A percentile compares a stretch with the other conserved stretches of the same genome.
These are phyloP conservation scores for Lophiostoma macrostomum DNA, from an alignment of 495 filamentous ascomycete species.

Conservation along the genomic window DNA sequence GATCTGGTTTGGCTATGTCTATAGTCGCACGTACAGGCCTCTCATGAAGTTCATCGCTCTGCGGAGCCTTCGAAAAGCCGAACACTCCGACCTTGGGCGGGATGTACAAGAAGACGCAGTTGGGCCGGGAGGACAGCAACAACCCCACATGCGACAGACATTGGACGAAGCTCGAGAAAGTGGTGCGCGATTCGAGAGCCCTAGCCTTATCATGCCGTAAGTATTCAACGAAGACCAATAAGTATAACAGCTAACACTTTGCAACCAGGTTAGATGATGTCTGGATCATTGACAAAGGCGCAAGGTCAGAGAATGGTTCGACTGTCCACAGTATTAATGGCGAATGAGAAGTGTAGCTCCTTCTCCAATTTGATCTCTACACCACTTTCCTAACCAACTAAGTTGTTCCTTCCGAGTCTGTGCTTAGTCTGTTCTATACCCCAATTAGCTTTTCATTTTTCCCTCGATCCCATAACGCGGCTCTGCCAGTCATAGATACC, in stretches of 20 bases:
- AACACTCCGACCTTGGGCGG: slow-evolving; percentile 37
- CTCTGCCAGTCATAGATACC: too few relatives aligned
- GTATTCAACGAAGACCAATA: slow-evolving; percentile 33
- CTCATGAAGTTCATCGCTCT: slow-evolving; percentile 90
- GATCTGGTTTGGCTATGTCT: slow-evolving; percentile 81
- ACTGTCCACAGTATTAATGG: slow-evolving; percentile 10
- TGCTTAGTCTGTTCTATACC: too few relatives aligned
- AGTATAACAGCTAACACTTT: slow-evolving; percentile 7
- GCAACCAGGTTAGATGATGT: slow-evolving; percentile 36
- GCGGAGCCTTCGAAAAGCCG: slow-evolving; percentile 68
- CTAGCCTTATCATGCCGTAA: slow-evolving; percentile 64
- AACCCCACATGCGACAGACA: slow-evolving; percentile 47
- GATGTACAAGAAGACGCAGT: slow-evolving; percentile 21
- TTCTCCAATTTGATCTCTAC: slow-evolving; percentile 3
- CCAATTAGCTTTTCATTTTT: too few relatives aligned
- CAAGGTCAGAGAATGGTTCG: slow-evolving; percentile 25
- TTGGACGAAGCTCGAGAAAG: slow-evolving; percentile 67
- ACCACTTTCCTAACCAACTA: too few relatives aligned
- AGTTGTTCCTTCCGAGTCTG: background rate
- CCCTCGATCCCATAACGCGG: too few relatives aligned
- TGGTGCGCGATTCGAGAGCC: slow-evolving; percentile 67
- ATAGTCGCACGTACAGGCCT: slow-evolving; percentile 70
- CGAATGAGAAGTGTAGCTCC: slow-evolving; percentile 7
- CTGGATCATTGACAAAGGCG: slow-evolving; percentile 40
- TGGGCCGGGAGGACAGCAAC: background rate